Evolutionary conservation across 352 stramenopile genomes (phyloP).

Genomic region (Phytophthora pinifolia): DNA sequence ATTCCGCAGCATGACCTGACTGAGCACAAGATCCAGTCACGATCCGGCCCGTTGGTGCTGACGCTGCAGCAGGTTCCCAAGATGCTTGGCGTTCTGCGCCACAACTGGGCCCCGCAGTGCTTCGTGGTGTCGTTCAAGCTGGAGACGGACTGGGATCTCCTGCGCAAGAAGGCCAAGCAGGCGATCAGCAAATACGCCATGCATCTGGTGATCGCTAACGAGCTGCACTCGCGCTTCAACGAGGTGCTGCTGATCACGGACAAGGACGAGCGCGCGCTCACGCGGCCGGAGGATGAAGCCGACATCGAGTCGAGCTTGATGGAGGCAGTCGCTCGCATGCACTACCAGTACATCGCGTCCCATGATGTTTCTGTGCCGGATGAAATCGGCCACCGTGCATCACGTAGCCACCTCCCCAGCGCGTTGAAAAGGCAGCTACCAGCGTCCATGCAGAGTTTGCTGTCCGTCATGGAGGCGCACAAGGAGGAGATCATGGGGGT

Average conservation of each 20-base stretch:
- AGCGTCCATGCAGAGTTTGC: constrained; percentile 35
- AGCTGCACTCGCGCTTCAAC: constrained; percentile 94
- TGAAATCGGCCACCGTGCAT: constrained; percentile 43
- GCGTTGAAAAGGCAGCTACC: constrained; percentile 51
- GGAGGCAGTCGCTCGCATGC: constrained; percentile 59
- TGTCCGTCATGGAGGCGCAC: constrained; percentile 56
- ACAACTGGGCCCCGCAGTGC: constrained; percentile 92
- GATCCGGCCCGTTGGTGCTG: constrained; percentile 71
- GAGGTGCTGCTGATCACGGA: constrained; percentile 81
- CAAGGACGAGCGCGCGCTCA: constrained; percentile 51
- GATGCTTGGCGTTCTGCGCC: constrained; percentile 90
- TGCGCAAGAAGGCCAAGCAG: constrained; percentile 92
- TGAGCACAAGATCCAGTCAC: constrained; percentile 98
- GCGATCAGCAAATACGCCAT: constrained; percentile 95
- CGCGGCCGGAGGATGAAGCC: constrained; percentile 52
- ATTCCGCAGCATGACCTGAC: constrained; percentile 88
- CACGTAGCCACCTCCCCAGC: constrained; percentile 20
- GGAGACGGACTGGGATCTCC: constrained; percentile 95
- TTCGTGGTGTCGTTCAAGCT: constrained; percentile 99
- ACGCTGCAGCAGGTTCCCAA: constrained; percentile 95
- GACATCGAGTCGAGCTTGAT: constrained; percentile 71
- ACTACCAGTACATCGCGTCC: constrained; percentile 75
- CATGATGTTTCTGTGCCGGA: constrained; percentile 59
- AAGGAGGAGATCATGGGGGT: constrained; percentile 76
- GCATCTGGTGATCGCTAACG: constrained; percentile 98